Conservation (phyloP, 495 filamentous ascomycete species). For the Glonium stellatum region DNA sequence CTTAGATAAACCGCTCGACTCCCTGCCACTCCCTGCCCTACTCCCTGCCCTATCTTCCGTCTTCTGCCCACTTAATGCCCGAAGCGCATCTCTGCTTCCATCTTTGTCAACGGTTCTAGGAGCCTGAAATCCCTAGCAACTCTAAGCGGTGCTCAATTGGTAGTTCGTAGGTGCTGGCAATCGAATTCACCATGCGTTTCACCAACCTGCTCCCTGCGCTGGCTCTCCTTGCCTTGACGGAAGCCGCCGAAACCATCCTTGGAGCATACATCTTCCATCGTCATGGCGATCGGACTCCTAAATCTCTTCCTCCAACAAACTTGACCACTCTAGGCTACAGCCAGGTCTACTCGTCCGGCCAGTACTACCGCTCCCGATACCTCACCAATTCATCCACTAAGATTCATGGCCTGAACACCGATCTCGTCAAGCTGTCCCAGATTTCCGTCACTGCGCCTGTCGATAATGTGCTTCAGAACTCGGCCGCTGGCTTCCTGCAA, state of each 20-base stretch:
- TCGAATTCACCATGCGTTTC: conserved; percentile 8
- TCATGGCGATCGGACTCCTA: conserved; percentile 58
- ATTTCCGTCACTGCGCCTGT: conserved; percentile 46
- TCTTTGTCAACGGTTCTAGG: too few species aligned
- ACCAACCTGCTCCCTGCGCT: conserved; percentile 15
- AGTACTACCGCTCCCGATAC: conserved; percentile 58
- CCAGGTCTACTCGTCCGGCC: conserved; percentile 54
- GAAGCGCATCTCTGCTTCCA: too few species aligned
- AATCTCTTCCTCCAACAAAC: conserved; percentile 45
- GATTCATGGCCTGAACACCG: conserved; percentile 52
- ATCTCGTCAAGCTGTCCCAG: conserved; percentile 52
- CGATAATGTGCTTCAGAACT: conserved; percentile 36
- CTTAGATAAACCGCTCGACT: too few species aligned
- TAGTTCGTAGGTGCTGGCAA: too few species aligned
- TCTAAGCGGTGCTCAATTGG: too few species aligned
- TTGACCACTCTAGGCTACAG: conserved; percentile 55
- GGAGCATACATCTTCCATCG: conserved; percentile 59
- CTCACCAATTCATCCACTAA: conserved; percentile 41
- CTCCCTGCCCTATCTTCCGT: too few species aligned
- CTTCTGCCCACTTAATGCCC: too few species aligned
- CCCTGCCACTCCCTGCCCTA: too few species aligned
- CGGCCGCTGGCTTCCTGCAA: conserved; percentile 48
- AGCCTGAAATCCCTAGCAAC: too few species aligned
- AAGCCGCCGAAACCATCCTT: conserved; percentile 53
- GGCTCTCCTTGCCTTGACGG: conserved; percentile 29